A percentile compares a stretch with the other conserved stretches of the same genome.
Evolutionary conservation across 495 filamentous ascomycete genomes (phyloP).

Genomic region (Hypoxylon cercidicola): DNA sequence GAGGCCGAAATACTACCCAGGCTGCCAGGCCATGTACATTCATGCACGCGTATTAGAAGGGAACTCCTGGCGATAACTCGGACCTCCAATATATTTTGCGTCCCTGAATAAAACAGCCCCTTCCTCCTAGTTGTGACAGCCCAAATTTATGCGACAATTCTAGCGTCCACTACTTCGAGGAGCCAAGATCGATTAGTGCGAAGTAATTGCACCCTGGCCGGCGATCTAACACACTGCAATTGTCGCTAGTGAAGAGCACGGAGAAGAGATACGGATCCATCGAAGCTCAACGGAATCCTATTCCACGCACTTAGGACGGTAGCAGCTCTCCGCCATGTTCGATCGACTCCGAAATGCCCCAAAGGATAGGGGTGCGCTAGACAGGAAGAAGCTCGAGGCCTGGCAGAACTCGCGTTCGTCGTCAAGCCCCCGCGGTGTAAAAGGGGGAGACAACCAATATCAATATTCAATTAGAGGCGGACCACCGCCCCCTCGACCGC

Average conservation of each 20-base stretch:
- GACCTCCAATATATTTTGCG: conserved; percentile 5
- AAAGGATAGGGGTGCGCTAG: conserved; percentile 36
- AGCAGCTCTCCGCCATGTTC: conserved; percentile 39
- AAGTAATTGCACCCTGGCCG: conserved; percentile 34
- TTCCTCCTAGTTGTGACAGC: conserved; percentile 3
- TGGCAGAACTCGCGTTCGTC: conserved; percentile 45
- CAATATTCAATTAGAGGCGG: conserved; percentile 45
- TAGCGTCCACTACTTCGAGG: conserved; percentile 12
- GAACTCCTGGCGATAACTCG: conserved; percentile 6
- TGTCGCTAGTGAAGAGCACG: conserved; percentile 18
- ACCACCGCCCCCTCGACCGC: conserved; percentile 26
- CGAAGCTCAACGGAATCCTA: conserved; percentile 5
- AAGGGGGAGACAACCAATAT: conserved; percentile 43
- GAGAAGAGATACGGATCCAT: not conserved
- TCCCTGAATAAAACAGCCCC: not conserved
- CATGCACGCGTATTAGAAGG: conserved; percentile 20
- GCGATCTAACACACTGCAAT: conserved; percentile 36
- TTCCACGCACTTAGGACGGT: not conserved
- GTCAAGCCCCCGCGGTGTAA: conserved; percentile 28
- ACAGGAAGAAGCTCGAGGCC: conserved; percentile 46
- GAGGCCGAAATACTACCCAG: conserved; percentile 28
- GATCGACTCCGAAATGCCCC: conserved; percentile 43
- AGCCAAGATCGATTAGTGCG: conserved; percentile 33
- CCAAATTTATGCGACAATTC: conserved; percentile 20
- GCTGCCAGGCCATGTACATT: not conserved